Percentiles rank a stretch among this genome's conserved stretches.
Conservation (phyloP, 192 early-diverging fungal genomes). For the Backusella psychrophila region DNA sequence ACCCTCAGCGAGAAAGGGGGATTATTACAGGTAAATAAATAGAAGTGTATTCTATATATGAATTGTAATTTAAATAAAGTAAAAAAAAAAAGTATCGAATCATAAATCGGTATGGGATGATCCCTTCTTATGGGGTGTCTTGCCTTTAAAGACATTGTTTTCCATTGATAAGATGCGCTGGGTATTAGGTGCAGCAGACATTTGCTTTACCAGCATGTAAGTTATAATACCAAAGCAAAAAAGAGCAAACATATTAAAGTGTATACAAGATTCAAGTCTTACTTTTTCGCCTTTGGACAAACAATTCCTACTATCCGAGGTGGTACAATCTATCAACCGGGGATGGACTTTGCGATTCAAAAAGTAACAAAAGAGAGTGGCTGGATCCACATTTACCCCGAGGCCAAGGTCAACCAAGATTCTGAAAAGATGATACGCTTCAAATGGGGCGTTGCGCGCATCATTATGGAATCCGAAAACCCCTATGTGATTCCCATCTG, state of each 20-base stretch:
- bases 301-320: conserved; percentile 84
- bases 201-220: conserved; percentile 76
- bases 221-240: neutral
- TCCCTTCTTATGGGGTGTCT: conserved; percentile 71
- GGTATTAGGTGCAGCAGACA: conserved; percentile 86
- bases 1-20: conserved; percentile 51
- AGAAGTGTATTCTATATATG: neutral
- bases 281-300: conserved; percentile 77
- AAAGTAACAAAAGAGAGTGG: conserved; percentile 51
- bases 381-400: conserved; percentile 93
- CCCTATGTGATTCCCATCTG: conserved; percentile 74
- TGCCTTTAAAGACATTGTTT: conserved; percentile 56
- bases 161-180: conserved; percentile 62
- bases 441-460: conserved; percentile 85
- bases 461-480: conserved; percentile 75
- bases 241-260: neutral
- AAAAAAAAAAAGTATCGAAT: conserved; percentile 56
- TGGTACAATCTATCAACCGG: conserved; percentile 81
- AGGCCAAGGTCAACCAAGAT: conserved; percentile 71
- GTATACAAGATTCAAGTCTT: conserved; percentile 36
- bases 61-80: neutral
- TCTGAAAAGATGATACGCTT: conserved; percentile 54
- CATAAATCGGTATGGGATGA: conserved; percentile 76
- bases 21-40: conserved; percentile 58
- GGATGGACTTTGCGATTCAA: conserved; percentile 73